A percentile compares a stretch with the other conserved stretches of the same genome.
These are phyloP conservation scores for Trichoderma koningiopsis DNA, from an alignment of 2,329 filamentous ascomycete genomes.

Conservation along the genomic window DNA sequence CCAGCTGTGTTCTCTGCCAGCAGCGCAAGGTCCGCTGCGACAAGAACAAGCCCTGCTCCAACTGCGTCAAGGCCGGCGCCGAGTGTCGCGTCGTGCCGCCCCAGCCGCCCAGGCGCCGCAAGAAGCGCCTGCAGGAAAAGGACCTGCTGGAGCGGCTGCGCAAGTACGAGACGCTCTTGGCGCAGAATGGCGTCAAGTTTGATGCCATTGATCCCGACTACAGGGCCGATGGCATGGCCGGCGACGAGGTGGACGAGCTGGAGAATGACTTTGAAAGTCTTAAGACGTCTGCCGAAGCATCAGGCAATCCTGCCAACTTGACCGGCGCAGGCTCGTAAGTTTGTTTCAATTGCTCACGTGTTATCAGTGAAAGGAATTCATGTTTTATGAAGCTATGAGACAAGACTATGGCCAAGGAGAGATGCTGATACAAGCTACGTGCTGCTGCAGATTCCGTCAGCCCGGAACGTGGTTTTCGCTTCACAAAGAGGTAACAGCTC, in stretches of 20 bases:
- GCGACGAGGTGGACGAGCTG: slow-evolving; percentile 58
- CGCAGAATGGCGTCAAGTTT: slow-evolving; percentile 68
- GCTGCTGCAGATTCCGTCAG: slow-evolving; percentile 17
- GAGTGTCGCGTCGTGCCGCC: slow-evolving; percentile 64
- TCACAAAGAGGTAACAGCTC: slow-evolving; percentile 50
- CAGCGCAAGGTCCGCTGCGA: slow-evolving; percentile 76
- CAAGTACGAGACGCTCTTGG: slow-evolving; percentile 67
- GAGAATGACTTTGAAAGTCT: slow-evolving; percentile 58
- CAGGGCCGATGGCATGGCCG: slow-evolving; percentile 34
- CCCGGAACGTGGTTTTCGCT: slow-evolving; percentile 50
- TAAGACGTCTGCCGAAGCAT: slow-evolving; percentile 54
- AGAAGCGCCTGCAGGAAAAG: slow-evolving; percentile 68
- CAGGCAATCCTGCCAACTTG: slow-evolving; percentile 30
- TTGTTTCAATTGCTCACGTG: neutral
- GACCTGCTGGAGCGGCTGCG: slow-evolving; percentile 70
- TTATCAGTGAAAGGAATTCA: neutral
- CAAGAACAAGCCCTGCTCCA: slow-evolving; percentile 70
- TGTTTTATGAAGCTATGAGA: neutral
- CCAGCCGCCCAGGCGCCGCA: slow-evolving; percentile 58
- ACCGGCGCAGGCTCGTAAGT: slow-evolving; percentile 2
- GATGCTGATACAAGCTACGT: neutral
- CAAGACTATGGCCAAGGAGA: neutral
- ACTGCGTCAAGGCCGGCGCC: slow-evolving; percentile 64
- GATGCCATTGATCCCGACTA: slow-evolving; percentile 62
- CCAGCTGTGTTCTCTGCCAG: slow-evolving; percentile 72